These are phyloP conservation scores for Butyriboletus regius DNA, from an alignment of 1,284 basidiomycete genomes.

Conservation along the genomic window DNA sequence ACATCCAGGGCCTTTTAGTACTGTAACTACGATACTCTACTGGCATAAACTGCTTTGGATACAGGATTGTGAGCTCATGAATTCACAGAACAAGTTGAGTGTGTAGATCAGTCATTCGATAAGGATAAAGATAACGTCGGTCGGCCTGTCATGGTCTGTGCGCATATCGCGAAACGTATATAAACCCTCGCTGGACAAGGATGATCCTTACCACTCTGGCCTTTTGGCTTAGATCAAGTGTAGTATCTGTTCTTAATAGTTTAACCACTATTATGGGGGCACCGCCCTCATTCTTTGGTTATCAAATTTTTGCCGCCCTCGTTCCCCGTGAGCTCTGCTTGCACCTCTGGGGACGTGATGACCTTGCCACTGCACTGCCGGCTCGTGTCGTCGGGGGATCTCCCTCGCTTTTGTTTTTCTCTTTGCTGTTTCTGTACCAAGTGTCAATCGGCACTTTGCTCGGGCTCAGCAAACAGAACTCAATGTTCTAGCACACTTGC, in stretches of 20 bases:
- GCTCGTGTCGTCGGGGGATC: constrained; percentile 32
- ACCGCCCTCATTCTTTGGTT: constrained; percentile 31
- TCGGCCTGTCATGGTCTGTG: constrained; percentile 11
- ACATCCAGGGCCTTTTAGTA: constrained; percentile 12
- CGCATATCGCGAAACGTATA: constrained; percentile 1
- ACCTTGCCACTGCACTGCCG: constrained; percentile 30
- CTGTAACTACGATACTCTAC: constrained; percentile 28
- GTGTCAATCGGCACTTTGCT: constrained; percentile 3
- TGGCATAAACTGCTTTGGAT: constrained; percentile 30
- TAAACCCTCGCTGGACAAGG: background rate
- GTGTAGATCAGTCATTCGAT: background rate
- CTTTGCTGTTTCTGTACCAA: background rate
- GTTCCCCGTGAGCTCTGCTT: constrained; percentile 31
- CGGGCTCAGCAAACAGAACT: constrained; percentile 1
- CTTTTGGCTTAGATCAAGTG: constrained; percentile 95
- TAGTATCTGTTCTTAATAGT: constrained; percentile 54
- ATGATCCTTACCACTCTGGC: constrained; percentile 70
- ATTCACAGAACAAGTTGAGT: background rate
- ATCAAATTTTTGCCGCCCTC: constrained; percentile 32
- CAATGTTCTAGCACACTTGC: too few species aligned
- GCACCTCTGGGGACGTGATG: constrained; percentile 32
- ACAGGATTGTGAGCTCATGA: constrained; percentile 3
- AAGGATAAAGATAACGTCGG: background rate
- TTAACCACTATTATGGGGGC: constrained; percentile 33
- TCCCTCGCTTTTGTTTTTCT: background rate